These are phyloP conservation scores for Poa annua DNA, from an alignment of 176 grass and related monocot species.

Conservation along the genomic window DNA sequence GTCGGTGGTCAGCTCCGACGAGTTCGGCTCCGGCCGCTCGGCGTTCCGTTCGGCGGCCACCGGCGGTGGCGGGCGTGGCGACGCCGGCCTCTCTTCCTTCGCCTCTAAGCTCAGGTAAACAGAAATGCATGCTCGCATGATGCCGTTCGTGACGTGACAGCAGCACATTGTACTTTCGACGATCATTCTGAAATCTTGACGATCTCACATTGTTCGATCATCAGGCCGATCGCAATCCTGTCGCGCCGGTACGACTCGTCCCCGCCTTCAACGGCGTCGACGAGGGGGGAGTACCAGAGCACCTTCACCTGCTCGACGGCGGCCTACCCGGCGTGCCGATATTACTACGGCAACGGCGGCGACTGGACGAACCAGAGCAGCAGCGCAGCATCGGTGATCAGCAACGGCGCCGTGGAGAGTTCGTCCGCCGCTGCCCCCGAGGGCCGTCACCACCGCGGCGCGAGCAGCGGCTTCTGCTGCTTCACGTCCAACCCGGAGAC, in stretches of 20 bases:
- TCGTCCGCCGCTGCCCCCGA: not conserved
- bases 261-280: conserved; percentile 52
- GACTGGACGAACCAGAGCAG: conserved; percentile 34
- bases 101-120: conserved; percentile 81
- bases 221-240: conserved; percentile 76
- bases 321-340: conserved; percentile 48
- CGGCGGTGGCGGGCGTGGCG: conserved; percentile 23
- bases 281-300: conserved; percentile 51
- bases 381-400: conserved; percentile 25
- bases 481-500: conserved; percentile 67
- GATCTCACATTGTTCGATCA: not conserved
- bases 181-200: not conserved
- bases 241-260: conserved; percentile 61
- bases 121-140: not conserved
- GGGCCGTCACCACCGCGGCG: conserved; percentile 26
- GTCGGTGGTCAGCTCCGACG: conserved; percentile 68
- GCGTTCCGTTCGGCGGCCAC: conserved; percentile 18
- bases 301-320: conserved; percentile 49
- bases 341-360: conserved; percentile 42
- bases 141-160: not conserved
- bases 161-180: not conserved
- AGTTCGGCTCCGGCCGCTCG: conserved; percentile 36
- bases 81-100: conserved; percentile 69
- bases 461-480: conserved; percentile 62
- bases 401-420: not conserved